Evolutionary conservation across 257 asterid genomes (phyloP).

Genomic region (Plectranthus barbatus): DNA sequence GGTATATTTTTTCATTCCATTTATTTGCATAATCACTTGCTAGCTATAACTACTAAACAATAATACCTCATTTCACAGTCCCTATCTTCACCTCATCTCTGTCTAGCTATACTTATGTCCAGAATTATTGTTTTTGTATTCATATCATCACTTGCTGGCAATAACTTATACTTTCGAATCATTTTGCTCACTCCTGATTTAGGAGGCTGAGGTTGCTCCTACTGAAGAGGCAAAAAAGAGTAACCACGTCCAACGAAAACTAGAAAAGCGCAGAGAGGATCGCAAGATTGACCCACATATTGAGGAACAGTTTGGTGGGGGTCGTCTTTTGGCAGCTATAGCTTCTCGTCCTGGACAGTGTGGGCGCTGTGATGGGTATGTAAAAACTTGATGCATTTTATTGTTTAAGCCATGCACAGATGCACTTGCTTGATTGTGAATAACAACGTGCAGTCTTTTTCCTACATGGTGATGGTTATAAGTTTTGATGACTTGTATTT

Average conservation of each 20-base stretch:
- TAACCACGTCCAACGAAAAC: slow-evolving; percentile 40
- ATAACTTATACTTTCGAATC: background rate
- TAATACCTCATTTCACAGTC: no score
- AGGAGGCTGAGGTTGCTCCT: slow-evolving; percentile 41
- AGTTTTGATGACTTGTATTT: no score
- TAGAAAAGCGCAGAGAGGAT: slow-evolving; percentile 37
- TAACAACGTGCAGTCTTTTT: no score
- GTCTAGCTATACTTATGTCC: no score
- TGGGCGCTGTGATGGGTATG: slow-evolving; percentile 53
- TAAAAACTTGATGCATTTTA: no score
- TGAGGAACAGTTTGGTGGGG: slow-evolving; percentile 58
- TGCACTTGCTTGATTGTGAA: no score
- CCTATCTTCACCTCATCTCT: no score
- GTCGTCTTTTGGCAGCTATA: slow-evolving; percentile 52
- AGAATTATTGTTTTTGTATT: background rate
- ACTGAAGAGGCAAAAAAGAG: slow-evolving; percentile 50
- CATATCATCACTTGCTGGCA: background rate
- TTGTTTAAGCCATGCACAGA: no score
- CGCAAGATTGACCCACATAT: slow-evolving; percentile 43
- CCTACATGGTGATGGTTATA: no score
- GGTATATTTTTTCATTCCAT: slow-evolving; percentile 10
- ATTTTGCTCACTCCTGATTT: background rate
- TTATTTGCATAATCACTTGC: no score
- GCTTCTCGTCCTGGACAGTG: slow-evolving; percentile 63
- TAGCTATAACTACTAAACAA: no score